Conservation (phyloP, 371 early-diverging fungal genomes). For the Phascolomyces articulosus region DNA sequence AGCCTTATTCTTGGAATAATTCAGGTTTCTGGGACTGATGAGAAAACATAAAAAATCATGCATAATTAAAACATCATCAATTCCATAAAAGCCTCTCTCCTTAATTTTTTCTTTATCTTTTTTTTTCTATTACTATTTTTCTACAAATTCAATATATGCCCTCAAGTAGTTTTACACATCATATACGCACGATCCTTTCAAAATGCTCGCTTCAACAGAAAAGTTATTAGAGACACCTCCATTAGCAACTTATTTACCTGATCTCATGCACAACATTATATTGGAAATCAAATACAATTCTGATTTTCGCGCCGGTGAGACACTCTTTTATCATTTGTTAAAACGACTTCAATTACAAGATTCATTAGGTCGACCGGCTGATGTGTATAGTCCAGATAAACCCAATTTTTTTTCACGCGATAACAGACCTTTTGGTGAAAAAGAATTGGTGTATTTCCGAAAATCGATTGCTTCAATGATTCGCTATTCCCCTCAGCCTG, state of each 20-base stretch:
- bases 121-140: background rate
- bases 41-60: too few relatives aligned
- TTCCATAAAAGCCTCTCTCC: too few relatives aligned
- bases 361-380: background rate
- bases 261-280: background rate
- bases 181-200: too few relatives aligned
- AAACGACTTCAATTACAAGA: background rate
- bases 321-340: background rate
- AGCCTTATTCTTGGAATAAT: background rate
- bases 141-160: too few relatives aligned
- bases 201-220: background rate
- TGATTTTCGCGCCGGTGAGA: background rate
- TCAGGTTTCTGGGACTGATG: background rate
- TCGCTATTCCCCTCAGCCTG: conserved; percentile 20
- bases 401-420: background rate
- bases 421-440: background rate
- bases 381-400: background rate
- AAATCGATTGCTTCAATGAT: conserved; percentile 11
- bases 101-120: background rate
- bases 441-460: conserved; percentile 1
- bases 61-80: too few relatives aligned
- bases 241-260: background rate
- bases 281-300: background rate
- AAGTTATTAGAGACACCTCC: background rate
- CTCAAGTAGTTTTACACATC: too few relatives aligned